Conservation (phyloP, 306 rosid genomes). For the Medicago truncatula region MtrunA17r5.0-ANR NC_053044.1:42249501-42250000, state of each 20-base stretch:
- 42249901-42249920: constrained; percentile 9
- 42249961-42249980: constrained; percentile 2
- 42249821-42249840: neutral
- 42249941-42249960: constrained; percentile 12
- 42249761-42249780: neutral
- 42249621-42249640: too few species aligned
- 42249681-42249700: too few species aligned
- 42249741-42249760: neutral
- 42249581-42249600: too few species aligned
- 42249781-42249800: neutral
- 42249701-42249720: neutral
- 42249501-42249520: neutral
- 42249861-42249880: constrained; percentile 33
- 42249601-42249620: too few species aligned
- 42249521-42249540: neutral
- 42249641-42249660: too few species aligned
- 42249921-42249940: constrained; percentile 14
- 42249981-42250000: neutral
- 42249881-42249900: constrained; percentile 25
- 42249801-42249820: neutral
- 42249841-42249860: neutral
- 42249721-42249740: neutral
- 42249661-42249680: too few species aligned
- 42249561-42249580: too few species aligned
- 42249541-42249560: neutral